These are phyloP conservation scores for Mucor velutinosus DNA, from an alignment of 371 early-diverging fungal species.

Conservation along the genomic window DNA sequence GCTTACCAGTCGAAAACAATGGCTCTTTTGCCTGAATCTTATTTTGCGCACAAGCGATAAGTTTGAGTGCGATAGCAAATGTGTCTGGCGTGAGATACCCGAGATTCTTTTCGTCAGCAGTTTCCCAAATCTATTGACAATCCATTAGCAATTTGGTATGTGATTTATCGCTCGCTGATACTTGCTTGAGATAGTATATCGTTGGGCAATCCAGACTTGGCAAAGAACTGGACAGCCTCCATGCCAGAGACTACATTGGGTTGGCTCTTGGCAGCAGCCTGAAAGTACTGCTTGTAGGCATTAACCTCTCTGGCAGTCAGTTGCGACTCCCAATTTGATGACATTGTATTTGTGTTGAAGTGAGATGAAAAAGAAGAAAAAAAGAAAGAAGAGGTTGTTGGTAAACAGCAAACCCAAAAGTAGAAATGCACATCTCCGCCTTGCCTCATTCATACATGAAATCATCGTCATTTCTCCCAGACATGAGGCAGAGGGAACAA, in stretches of 20 bases:
- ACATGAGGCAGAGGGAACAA: background rate
- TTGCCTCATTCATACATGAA: background rate
- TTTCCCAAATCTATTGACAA: constrained; percentile 35
- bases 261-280: constrained; percentile 58
- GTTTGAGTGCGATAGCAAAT: constrained; percentile 35
- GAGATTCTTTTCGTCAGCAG: constrained; percentile 31
- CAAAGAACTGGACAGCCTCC: constrained; percentile 78
- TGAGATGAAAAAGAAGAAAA: constrained; percentile 6
- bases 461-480: background rate
- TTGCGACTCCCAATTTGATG: constrained; percentile 28
- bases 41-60: constrained; percentile 40
- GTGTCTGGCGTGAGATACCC: constrained; percentile 33
- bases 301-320: constrained; percentile 64
- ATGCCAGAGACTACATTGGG: constrained; percentile 66
- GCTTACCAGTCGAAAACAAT: constrained; percentile 34
- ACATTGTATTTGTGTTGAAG: background rate
- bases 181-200: constrained; percentile 66
- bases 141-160: background rate
- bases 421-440: background rate
- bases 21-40: constrained; percentile 23
- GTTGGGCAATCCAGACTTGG: constrained; percentile 71
- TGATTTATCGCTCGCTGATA: background rate
- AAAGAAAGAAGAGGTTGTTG: background rate
- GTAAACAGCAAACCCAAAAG: background rate
- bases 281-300: constrained; percentile 65